These are phyloP conservation scores for Phytophthora niederhauseri DNA, from an alignment of 352 stramenopile genomes.

Conservation along the genomic window DNA sequence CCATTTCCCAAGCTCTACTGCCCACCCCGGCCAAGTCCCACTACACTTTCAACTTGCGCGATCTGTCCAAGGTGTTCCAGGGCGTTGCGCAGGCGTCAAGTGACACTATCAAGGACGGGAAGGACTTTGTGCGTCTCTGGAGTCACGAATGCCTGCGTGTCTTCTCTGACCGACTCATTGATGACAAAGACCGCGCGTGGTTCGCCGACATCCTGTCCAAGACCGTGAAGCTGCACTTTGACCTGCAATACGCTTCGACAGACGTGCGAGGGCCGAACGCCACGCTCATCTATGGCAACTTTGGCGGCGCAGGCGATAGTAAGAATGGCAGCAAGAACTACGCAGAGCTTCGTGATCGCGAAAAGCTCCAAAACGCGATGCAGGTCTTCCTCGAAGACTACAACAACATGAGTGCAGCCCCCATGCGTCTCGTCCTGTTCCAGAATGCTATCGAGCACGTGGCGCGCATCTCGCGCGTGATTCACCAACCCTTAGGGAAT, in stretches of 20 bases:
- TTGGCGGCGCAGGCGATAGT: constrained; percentile 62
- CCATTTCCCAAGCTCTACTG: constrained; percentile 88
- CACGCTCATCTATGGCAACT: constrained; percentile 91
- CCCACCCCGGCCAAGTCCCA: constrained; percentile 94
- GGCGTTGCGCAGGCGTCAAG: constrained; percentile 86
- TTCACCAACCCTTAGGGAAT: constrained; percentile 94
- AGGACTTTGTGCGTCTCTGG: constrained; percentile 91
- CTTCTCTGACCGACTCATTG: constrained; percentile 92
- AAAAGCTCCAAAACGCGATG: constrained; percentile 85
- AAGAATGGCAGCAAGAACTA: constrained; percentile 83
- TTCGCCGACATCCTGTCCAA: constrained; percentile 75
- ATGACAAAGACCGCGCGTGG: constrained; percentile 89
- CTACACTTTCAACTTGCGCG: constrained; percentile 95
- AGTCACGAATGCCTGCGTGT: constrained; percentile 93
- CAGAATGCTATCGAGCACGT: constrained; percentile 96
- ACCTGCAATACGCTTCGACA: constrained; percentile 69
- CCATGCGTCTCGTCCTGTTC: constrained; percentile 96
- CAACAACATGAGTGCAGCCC: constrained; percentile 95
- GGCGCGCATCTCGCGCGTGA: constrained; percentile 92
- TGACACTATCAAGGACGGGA: constrained; percentile 82
- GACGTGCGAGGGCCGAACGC: constrained; percentile 63
- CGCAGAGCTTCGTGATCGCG: constrained; percentile 87
- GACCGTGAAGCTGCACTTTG: constrained; percentile 82
- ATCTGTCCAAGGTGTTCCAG: constrained; percentile 94
- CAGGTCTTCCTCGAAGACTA: constrained; percentile 94